These are phyloP conservation scores for Mortierella sp. DNA, from an alignment of 371 early-diverging fungal genomes.

Conservation along the genomic window DNA sequence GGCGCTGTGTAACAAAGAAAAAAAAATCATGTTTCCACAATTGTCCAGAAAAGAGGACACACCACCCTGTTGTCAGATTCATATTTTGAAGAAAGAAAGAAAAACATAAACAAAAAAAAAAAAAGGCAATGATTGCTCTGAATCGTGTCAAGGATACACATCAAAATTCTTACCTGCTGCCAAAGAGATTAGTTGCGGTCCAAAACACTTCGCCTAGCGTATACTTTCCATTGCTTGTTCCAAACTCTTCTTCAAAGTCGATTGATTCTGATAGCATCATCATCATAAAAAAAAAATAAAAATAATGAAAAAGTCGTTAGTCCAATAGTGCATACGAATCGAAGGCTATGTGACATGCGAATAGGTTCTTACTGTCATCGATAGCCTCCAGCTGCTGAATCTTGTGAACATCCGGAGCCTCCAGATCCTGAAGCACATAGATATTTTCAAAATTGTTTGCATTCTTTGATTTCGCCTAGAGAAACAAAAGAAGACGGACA, in stretches of 20 bases:
- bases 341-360: too few relatives aligned
- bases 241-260: conserved; percentile 61
- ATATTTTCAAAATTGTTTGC: conserved; percentile 63
- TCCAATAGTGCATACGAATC: neutral
- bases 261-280: conserved; percentile 15
- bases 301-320: neutral
- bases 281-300: neutral
- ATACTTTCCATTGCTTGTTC: conserved; percentile 59
- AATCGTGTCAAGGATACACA: neutral
- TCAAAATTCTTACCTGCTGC: conserved; percentile 55
- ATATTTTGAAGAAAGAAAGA: too few relatives aligned
- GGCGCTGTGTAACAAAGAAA: conserved; percentile 26
- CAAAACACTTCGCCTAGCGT: conserved; percentile 72
- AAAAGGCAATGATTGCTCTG: neutral
- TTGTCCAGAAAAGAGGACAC: neutral
- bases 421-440: conserved; percentile 69
- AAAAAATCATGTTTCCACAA: neutral
- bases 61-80: too few relatives aligned
- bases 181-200: conserved; percentile 68
- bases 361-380: conserved; percentile 59
- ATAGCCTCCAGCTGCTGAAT: conserved; percentile 69
- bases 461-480: conserved; percentile 57
- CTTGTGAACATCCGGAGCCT: conserved; percentile 66
- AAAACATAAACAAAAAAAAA: neutral
- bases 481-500: too few relatives aligned